Evolutionary conservation across 2,329 filamentous ascomycete species (phyloP).

Genomic region (Verticillium isaacii): DNA sequence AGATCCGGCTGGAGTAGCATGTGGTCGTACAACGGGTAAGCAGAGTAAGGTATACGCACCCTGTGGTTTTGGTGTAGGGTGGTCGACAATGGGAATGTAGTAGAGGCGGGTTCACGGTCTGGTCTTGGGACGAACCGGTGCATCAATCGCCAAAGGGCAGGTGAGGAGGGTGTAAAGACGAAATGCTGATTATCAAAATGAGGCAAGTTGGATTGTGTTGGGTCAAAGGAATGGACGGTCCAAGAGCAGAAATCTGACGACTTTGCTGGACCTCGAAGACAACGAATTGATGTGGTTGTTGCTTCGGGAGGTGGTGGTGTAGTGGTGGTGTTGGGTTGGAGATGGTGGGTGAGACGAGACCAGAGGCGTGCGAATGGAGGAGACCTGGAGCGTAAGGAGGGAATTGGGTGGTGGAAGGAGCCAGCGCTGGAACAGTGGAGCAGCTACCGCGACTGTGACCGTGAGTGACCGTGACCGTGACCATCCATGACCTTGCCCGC

Average conservation of each 20-base stretch:
- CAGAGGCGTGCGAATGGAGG: background rate
- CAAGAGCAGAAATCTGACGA: constrained; percentile 51
- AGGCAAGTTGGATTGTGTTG: background rate
- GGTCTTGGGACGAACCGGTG: background rate
- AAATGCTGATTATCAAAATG: background rate
- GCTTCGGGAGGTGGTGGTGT: constrained; percentile 1
- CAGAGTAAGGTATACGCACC: background rate
- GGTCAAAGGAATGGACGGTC: constrained; percentile 21
- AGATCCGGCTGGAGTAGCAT: background rate
- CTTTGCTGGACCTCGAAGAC: constrained; percentile 18
- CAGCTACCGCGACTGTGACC: background rate
- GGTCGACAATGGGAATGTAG: background rate
- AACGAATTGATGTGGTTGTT: constrained; percentile 2
- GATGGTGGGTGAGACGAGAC: constrained; percentile 1
- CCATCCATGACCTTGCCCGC: background rate
- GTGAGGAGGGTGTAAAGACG: background rate
- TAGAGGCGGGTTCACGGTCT: background rate
- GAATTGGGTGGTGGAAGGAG: background rate
- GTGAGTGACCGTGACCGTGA: background rate
- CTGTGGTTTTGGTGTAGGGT: background rate
- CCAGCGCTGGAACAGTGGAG: background rate
- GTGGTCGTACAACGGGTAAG: background rate
- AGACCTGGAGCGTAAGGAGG: background rate
- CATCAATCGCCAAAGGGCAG: background rate
- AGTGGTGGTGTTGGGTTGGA: background rate